A percentile compares a stretch with the other conserved stretches of the same genome.
Conservation (phyloP, 305 asterid genomes). For the Ajuga reptans region DNA sequence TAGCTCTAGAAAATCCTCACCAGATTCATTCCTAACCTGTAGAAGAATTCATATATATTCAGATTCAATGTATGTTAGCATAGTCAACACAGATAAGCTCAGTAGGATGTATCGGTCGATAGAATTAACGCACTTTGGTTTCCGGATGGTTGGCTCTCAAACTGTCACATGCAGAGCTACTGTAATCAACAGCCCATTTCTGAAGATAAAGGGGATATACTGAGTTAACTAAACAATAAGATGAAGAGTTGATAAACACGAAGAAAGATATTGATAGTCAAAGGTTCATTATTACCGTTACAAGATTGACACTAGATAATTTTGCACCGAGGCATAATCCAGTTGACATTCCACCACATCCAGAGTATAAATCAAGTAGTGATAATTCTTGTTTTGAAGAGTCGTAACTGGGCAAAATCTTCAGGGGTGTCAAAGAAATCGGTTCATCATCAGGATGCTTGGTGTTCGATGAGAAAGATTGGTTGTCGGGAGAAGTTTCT, state of each 20-base stretch:
- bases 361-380: conserved; percentile 63
- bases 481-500: conserved; percentile 24
- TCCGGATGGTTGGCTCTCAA: conserved; percentile 71
- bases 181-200: conserved; percentile 83
- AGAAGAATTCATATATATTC: conserved; percentile 7
- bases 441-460: conserved; percentile 15
- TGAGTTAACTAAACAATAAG: not conserved
- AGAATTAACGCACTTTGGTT: conserved; percentile 39
- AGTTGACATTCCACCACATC: conserved; percentile 95
- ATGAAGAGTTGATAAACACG: not conserved
- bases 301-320: conserved; percentile 45
- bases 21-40: conserved; percentile 62
- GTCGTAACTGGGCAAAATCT: conserved; percentile 19
- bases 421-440: conserved; percentile 18
- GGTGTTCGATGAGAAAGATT: conserved; percentile 18
- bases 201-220: conserved; percentile 19
- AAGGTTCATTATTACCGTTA: conserved; percentile 39
- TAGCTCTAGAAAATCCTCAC: conserved; percentile 49
- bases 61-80: not conserved
- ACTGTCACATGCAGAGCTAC: conserved; percentile 60
- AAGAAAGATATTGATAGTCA: not conserved
- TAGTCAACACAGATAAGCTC: not conserved
- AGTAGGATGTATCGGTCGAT: not conserved
- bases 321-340: conserved; percentile 74
- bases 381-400: conserved; percentile 39